Conservation (phyloP, 2,329 filamentous ascomycete genomes). For the Orbilia ellipsospora region DNA sequence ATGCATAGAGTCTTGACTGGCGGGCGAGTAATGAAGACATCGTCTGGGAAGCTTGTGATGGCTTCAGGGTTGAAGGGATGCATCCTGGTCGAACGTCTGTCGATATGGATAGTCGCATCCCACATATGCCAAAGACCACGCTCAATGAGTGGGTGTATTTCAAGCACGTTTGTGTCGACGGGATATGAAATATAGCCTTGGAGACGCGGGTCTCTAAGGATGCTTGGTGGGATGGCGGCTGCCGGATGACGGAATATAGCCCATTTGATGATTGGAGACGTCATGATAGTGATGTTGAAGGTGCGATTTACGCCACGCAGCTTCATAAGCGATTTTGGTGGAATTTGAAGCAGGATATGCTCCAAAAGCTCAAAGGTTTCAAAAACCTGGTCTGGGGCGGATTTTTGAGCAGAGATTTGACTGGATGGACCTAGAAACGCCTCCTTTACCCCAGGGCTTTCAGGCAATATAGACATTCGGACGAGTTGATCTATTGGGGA, state of each 20-base stretch:
- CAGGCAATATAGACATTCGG: too few relatives aligned
- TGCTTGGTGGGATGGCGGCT: not conserved
- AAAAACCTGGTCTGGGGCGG: not conserved
- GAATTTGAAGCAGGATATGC: not conserved
- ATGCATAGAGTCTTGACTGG: not conserved
- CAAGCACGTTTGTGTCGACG: not conserved
- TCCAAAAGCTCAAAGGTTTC: not conserved
- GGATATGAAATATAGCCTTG: not conserved
- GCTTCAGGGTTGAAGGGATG: not conserved
- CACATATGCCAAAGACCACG: not conserved
- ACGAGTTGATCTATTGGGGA: too few relatives aligned
- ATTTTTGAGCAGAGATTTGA: not conserved
- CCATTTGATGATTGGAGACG: slow-evolving; percentile 4
- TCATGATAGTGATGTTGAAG: slow-evolving; percentile 1
- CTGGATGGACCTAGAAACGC: too few relatives aligned
- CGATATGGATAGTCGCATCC: not conserved
- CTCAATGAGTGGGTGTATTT: slow-evolving; percentile 1
- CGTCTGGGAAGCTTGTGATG: not conserved
- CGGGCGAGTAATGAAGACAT: slow-evolving; percentile 11
- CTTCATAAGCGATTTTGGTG: not conserved
- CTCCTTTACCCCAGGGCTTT: too few relatives aligned
- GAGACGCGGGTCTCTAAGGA: not conserved
- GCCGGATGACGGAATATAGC: slow-evolving; percentile 1
- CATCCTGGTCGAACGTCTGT: not conserved
- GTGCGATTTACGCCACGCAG: not conserved